Base-by-base conservation (phyloP, 164 flowering plant species). In the Chimonanthus praecox region DNA sequence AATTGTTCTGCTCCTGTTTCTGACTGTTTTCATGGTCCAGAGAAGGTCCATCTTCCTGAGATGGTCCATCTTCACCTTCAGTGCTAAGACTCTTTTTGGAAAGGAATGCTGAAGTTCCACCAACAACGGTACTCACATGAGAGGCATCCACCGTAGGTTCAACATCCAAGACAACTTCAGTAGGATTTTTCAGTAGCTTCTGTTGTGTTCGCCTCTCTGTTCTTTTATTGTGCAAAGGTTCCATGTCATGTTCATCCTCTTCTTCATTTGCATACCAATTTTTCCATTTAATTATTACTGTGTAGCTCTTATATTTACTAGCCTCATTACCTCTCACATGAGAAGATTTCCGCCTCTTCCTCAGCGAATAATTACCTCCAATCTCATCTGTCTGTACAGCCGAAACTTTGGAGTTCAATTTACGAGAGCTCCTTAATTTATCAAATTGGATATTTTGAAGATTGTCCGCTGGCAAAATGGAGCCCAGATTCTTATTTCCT, bases 161-260 rank as follows among this genome's bases (percentile, higher is more conserved):
- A 48, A 47, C 51, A 20, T 68, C 50, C 13, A 20, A n/a, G 54
- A 8, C 47, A 47, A 47, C 70, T 47, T 15, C 33, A 1, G 70
- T 68, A 13, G 21, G 70, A 70, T 70, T 70, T 18, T 58, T 70
- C 72, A 50, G 8, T 2, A 73, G 75, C 70, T 45, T 73, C 15
- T 64, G 75, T 16, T 63, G 64, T 44, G 33, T 49, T 16, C 75
- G 67, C 49, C 70, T 65, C 62, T 73, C 76, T 13, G 71, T 66
- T 58, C 76, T 73, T 61, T 73, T 73, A 47, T 73, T 68, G 49
- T 33, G 66, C 16, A 73, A 58, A 20, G 76, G 76, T 67, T 73
- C 76, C 3, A 68, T 51, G 6, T 16, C 60, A 15, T 65, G 48
- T 45, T 73, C 76, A 6, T 68, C 70, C 6, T 72, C 75, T n/a